A percentile compares a stretch with the other conserved stretches of the same genome.
Evolutionary conservation across 2,329 filamentous ascomycete species (phyloP).

Genomic region (Calonectria henricotiae): DNA sequence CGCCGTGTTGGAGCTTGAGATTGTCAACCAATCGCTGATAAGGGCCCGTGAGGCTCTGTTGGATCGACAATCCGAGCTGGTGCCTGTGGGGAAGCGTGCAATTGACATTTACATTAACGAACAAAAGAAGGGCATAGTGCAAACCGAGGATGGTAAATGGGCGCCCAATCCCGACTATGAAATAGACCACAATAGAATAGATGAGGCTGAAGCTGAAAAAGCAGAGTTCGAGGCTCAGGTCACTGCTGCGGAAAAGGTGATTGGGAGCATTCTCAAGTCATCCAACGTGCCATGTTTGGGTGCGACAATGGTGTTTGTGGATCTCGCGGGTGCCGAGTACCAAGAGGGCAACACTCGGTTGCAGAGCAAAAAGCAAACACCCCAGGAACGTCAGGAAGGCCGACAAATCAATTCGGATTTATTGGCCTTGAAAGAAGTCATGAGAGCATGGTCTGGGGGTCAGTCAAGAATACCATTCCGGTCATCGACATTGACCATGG

Average conservation of each 20-base stretch:
- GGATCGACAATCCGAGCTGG: constrained; percentile 63
- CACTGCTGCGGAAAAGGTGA: constrained; percentile 52
- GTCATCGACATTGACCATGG: constrained; percentile 63
- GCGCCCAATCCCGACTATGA: constrained; percentile 19
- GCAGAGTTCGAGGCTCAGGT: constrained; percentile 7
- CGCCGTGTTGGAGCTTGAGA: constrained; percentile 62
- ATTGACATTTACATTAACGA: constrained; percentile 57
- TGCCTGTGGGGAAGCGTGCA: constrained; percentile 63
- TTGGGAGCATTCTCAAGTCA: constrained; percentile 49
- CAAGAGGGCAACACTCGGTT: constrained; percentile 52
- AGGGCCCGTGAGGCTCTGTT: constrained; percentile 58
- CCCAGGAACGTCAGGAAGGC: constrained; percentile 61
- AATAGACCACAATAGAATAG: constrained; percentile 4
- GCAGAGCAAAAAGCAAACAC: constrained; percentile 15
- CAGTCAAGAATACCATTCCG: constrained; percentile 60
- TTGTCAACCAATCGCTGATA: constrained; percentile 58
- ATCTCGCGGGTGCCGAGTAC: constrained; percentile 64
- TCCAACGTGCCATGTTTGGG: constrained; percentile 55
- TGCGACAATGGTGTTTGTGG: constrained; percentile 63
- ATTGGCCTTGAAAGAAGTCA: constrained; percentile 64
- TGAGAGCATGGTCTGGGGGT: constrained; percentile 59
- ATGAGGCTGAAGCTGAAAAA: constrained; percentile 22
- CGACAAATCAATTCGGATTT: constrained; percentile 65
- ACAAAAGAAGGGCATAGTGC: constrained; percentile 53
- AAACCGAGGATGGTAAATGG: constrained; percentile 17